Evolutionary conservation across 2,329 filamentous ascomycete genomes (phyloP), one percentile per base, ranked within the genome.

Genomic region (Neospermospora avenae): DNA sequence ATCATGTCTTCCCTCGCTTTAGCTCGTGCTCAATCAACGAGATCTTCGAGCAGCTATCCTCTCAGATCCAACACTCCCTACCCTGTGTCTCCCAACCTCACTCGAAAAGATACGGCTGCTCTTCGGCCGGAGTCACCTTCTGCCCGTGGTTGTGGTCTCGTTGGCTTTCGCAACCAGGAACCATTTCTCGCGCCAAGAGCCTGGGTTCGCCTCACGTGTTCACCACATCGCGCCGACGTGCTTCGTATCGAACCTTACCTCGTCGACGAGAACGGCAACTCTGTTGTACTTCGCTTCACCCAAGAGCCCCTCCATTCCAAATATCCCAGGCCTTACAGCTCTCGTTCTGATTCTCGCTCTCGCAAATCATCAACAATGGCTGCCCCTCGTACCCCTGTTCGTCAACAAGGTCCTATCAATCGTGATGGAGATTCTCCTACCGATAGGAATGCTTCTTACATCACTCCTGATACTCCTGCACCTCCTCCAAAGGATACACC

Each of bases 401-500:
- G 45, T 20, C 53, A 42, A 22, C 41, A 42, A 45, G 41, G 8
- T 24, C 31, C 10, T 22, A 20, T 37, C 18, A 34, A 37, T 37
- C n/a, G 18, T 18, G 16, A 18, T 11, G 39, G 16, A 22, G 3
- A 14, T 46, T 31, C 14, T 13, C n/a, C 10, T 25, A 16, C 1
- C 18, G 14, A 14, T 14, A 18, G 18, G 11, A 22, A 3, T 14
- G 22, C n/a, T 18, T 16, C 48, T 51, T 18, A 28, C n/a, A 35
- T 37, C n/a, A 51, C 48, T 24, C n/a, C 48, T 42, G 51, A 45
- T 45, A 41, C 34, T 22, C 55, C 55, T n/a, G 14, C 44, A 25
- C 55, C 55, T 37, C 55, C 55, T 13, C 55, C 44, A 25, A 57
- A 57, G 55, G 55, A 57, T 49, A 57, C 44, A 28, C 55, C 55